A percentile compares a stretch with the other conserved stretches of the same genome.
Evolutionary conservation across 805 yeast species (phyloP).

Genomic region (Vanderwaltozyma tropicalis): DNA sequence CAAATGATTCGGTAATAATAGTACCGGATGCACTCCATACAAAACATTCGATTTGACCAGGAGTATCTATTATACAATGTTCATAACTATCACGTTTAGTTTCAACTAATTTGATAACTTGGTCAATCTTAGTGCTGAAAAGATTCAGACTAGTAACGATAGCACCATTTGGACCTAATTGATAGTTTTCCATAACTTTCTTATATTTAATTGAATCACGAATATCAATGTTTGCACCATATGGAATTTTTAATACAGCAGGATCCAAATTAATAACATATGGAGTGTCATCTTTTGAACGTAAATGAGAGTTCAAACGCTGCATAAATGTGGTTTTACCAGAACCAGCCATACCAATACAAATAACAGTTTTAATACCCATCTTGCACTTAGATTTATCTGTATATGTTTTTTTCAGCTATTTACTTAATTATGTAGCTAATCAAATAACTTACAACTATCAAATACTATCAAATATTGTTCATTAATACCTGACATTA

Average conservation of each 20-base stretch:
- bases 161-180: conserved; percentile 96
- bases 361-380: conserved; percentile 36
- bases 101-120: conserved; percentile 77
- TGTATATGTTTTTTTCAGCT: too few species aligned
- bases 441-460: too few species aligned
- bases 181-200: conserved; percentile 92
- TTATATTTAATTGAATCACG: conserved; percentile 92
- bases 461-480: too few species aligned
- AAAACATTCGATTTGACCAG: conserved; percentile 97
- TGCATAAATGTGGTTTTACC: conserved; percentile 99
- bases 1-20: conserved; percentile 92
- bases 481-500: too few species aligned
- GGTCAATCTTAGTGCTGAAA: conserved; percentile 92
- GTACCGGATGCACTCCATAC: conserved; percentile 98
- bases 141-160: conserved; percentile 89
- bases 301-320: conserved; percentile 80
- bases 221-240: conserved; percentile 88
- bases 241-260: conserved; percentile 90
- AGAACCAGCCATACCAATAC: conserved; percentile 64
- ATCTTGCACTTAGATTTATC: too few species aligned
- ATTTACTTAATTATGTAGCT: too few species aligned
- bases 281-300: conserved; percentile 58
- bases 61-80: conserved; percentile 87
- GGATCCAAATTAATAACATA: conserved; percentile 94
- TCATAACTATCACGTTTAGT: conserved; percentile 48